A percentile compares a stretch with the other conserved stretches of the same genome.
These are phyloP conservation scores for Chytridium lagenaria DNA, from an alignment of 371 early-diverging fungal genomes.

Conservation along the genomic window DNA sequence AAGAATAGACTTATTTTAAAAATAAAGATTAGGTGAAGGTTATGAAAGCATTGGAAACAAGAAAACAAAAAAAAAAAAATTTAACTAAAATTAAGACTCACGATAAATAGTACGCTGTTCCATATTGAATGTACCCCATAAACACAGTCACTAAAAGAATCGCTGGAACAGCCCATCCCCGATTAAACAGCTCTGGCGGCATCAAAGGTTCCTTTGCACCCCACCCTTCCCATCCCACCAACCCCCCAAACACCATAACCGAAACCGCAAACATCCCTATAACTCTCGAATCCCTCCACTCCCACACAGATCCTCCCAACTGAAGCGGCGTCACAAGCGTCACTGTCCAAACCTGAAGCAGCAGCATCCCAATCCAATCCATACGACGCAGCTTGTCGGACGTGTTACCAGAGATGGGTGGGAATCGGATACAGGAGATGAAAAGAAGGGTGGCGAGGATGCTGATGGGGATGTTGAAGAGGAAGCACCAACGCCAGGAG, in stretches of 20 bases:
- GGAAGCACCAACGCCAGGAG: slow-evolving; percentile 51
- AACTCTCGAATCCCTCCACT: slow-evolving; percentile 42
- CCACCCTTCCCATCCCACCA: slow-evolving; percentile 8
- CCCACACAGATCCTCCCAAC: slow-evolving; percentile 48
- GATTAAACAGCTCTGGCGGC: not conserved
- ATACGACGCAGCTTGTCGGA: slow-evolving; percentile 64
- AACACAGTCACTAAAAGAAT: not conserved
- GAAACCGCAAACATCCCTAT: slow-evolving; percentile 36
- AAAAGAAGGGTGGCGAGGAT: slow-evolving; percentile 56
- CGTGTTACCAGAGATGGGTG: slow-evolving; percentile 16
- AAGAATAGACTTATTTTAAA: slow-evolving; percentile 25
- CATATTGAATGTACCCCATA: slow-evolving; percentile 39
- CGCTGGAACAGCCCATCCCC: not conserved
- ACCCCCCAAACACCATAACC: not conserved
- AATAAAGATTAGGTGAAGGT: not conserved
- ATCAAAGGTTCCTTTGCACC: slow-evolving; percentile 23
- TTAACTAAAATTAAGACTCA: no score
- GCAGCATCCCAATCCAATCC: slow-evolving; percentile 48
- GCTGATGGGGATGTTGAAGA: slow-evolving; percentile 64
- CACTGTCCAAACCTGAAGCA: slow-evolving; percentile 31
- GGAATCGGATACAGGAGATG: slow-evolving; percentile 32
- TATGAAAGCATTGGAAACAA: not conserved
- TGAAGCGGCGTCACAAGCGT: slow-evolving; percentile 46
- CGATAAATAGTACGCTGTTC: slow-evolving; percentile 57
- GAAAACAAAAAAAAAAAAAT: no score